Conservation (phyloP, 148 eudicot genomes). For the Tetragonia tetragonoides region DNA sequence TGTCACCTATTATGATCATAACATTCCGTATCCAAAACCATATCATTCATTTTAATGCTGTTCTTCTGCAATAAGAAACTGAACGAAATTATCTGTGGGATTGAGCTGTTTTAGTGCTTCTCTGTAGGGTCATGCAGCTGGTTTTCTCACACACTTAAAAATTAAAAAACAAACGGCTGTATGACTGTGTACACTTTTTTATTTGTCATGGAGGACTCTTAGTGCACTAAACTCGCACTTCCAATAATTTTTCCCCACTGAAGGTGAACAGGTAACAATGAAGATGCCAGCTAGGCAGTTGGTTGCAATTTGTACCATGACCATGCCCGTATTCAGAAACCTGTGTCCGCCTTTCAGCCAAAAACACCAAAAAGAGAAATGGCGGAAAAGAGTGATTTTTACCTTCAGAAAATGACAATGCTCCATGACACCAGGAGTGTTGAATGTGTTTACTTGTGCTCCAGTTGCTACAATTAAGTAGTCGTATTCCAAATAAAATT, state of each 20-base stretch:
- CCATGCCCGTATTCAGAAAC: too few relatives aligned
- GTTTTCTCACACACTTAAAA: not conserved
- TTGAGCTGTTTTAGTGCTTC: not conserved
- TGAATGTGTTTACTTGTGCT: constrained; percentile 86
- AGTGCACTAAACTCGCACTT: too few relatives aligned
- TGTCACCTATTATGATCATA: not conserved
- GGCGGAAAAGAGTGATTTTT: not conserved
- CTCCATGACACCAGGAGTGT: constrained; percentile 84
- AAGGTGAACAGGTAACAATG: too few relatives aligned
- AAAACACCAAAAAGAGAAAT: not conserved
- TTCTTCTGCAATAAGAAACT: too few relatives aligned
- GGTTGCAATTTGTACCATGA: too few relatives aligned
- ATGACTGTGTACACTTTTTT: not conserved
- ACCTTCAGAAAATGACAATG: constrained; percentile 95
- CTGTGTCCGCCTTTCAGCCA: too few relatives aligned
- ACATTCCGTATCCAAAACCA: not conserved
- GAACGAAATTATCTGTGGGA: not conserved
- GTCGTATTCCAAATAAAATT: constrained; percentile 70
- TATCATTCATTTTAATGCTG: too few relatives aligned
- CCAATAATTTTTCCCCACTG: too few relatives aligned
- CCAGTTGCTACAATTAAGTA: constrained; percentile 79
- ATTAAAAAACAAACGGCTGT: not conserved
- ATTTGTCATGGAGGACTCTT: too few relatives aligned
- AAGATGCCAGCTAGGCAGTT: too few relatives aligned
- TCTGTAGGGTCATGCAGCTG: not conserved